Base-by-base conservation (phyloP, 257 asterid genomes). In the Solanum piurae region DNA sequence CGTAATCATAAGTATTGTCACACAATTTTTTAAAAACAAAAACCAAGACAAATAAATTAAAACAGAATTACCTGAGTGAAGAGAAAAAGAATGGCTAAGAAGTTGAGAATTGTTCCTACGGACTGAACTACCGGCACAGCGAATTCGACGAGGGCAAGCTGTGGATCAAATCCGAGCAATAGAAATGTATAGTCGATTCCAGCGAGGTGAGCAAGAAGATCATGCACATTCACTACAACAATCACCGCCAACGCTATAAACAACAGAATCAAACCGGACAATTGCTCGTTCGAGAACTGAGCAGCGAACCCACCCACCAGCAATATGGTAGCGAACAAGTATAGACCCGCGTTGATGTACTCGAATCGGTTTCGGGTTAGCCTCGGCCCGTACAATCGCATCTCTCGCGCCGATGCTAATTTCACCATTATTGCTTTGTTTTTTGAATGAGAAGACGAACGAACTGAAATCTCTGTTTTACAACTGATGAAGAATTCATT, bases 331-430 rank as follows among this genome's bases (percentile, higher is more conserved):
- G 96, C 93, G 85, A 97, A 95, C 27, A 94, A 89, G 88, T 96
- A 97, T 5, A 96, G 87, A 52, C 99, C 98, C 7, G 98, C 99
- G 88, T 96, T 97, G 84, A 93, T 94, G 94, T 97, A 97, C 86
- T 97, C 99, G 12, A 91, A 90, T 88, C 97, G 87, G 91, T 89
- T 90, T 5, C 98, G 91, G 75, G 92, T 87, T 86, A 89, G 6
- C 7, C 96, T 86, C 6, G 99, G 94, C 52, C 99, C 99, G 95
- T 97, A 97, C 89, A 84, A 87, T 16, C 99, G 93, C 87, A 68
- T 88, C 62, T 97, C 99, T 1, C 99, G 93, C 69, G 97, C 97
- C 89, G 99, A 89, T 82, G 96, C 96, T 72, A 97, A 89, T 92
- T 97, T 97, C 95, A 95, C 99, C 99, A 97, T 96, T 68, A 25